Percentiles rank a stretch among this genome's conserved stretches.
These are phyloP conservation scores for Pilobolus umbonatus DNA, from an alignment of 192 early-diverging fungal genomes.

Conservation along the genomic window DNA sequence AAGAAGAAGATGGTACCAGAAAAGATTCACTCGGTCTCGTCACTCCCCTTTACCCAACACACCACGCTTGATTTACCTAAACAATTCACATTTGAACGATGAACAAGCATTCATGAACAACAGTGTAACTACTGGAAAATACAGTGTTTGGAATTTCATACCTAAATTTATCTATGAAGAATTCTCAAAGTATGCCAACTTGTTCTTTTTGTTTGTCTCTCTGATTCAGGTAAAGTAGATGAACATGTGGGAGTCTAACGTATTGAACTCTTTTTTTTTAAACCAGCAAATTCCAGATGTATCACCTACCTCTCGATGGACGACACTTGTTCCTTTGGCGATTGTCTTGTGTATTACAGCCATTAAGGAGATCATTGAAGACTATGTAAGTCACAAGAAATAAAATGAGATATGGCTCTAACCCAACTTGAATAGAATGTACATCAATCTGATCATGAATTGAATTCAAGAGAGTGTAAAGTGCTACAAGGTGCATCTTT, in stretches of 20 bases:
- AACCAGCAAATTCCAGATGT: slow-evolving; percentile 88
- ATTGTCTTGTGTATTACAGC: slow-evolving; percentile 88
- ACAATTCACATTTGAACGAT: slow-evolving; percentile 74
- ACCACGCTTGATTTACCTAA: slow-evolving; percentile 84
- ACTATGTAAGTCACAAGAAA: slow-evolving; percentile 41
- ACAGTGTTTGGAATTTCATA: slow-evolving; percentile 85
- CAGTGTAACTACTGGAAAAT: slow-evolving; percentile 91
- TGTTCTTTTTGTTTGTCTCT: slow-evolving; percentile 97
- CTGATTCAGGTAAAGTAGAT: slow-evolving; percentile 70
- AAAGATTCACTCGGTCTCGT: no score
- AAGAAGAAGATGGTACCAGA: neutral
- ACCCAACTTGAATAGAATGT: slow-evolving; percentile 8
- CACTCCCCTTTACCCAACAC: no score
- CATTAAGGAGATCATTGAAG: slow-evolving; percentile 92
- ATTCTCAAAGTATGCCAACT: slow-evolving; percentile 97
- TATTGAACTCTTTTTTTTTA: neutral
- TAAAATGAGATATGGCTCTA: neutral
- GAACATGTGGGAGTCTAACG: neutral
- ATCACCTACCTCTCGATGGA: slow-evolving; percentile 87
- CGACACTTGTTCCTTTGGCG: slow-evolving; percentile 77
- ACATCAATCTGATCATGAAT: slow-evolving; percentile 67
- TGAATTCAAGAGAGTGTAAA: slow-evolving; percentile 62
- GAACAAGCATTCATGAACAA: slow-evolving; percentile 86
- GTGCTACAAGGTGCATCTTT: slow-evolving; percentile 62
- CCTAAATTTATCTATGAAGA: slow-evolving; percentile 96